Conservation (phyloP, 2,329 filamentous ascomycete species). For the Neonectria ditissima region DNA sequence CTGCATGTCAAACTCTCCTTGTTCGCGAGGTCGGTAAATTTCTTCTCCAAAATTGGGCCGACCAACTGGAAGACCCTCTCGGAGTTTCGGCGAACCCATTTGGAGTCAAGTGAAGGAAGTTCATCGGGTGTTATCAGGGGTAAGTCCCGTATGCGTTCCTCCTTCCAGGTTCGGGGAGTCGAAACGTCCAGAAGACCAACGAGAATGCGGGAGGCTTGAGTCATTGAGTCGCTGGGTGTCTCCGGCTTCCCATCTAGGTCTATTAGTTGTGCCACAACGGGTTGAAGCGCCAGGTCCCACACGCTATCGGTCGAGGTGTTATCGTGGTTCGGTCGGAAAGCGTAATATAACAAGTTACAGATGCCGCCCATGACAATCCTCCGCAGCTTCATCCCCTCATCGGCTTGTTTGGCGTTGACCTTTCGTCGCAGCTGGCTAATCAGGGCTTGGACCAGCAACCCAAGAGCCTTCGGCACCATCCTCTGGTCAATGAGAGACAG, state of each 20-base stretch:
- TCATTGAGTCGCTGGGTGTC: constrained; percentile 62
- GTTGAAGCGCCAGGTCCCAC: constrained; percentile 81
- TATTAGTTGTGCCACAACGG: constrained; percentile 71
- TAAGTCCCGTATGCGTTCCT: constrained; percentile 74
- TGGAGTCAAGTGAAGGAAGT: constrained; percentile 83
- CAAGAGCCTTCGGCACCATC: constrained; percentile 55
- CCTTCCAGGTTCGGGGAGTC: constrained; percentile 75
- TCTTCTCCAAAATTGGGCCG: constrained; percentile 69
- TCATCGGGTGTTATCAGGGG: constrained; percentile 75
- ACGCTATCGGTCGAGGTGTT: constrained; percentile 76
- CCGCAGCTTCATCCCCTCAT: constrained; percentile 63
- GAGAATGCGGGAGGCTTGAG: constrained; percentile 76
- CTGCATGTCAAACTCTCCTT: constrained; percentile 64
- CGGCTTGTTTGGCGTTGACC: constrained; percentile 65
- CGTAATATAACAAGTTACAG: constrained; percentile 85
- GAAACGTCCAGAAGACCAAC: constrained; percentile 74
- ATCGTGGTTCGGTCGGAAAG: constrained; percentile 77
- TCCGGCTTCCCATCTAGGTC: constrained; percentile 50
- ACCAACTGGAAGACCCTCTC: constrained; percentile 72
- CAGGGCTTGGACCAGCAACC: constrained; percentile 73
- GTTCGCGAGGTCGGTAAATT: constrained; percentile 72
- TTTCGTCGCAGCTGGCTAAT: constrained; percentile 76
- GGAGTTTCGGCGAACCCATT: constrained; percentile 85
- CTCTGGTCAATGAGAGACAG: constrained; percentile 74
- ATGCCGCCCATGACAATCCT: constrained; percentile 74